Evolutionary conservation across 1,284 basidiomycete genomes (phyloP).

Genomic region (Hymenochaete sp.): DNA sequence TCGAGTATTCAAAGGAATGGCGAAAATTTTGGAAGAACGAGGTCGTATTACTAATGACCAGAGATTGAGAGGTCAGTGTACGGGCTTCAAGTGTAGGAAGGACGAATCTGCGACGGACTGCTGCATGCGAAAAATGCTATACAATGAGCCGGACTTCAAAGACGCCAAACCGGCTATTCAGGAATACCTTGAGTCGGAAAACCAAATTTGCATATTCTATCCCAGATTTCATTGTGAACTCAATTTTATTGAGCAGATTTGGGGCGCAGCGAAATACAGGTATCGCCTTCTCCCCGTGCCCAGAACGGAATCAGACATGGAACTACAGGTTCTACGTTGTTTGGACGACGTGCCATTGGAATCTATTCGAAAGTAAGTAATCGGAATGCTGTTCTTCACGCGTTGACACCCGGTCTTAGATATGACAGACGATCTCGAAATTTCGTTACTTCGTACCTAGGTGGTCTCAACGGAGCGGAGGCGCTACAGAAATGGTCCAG

Average conservation of each 20-base stretch:
- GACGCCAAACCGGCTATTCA: slow-evolving; percentile 23
- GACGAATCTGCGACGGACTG: slow-evolving; percentile 14
- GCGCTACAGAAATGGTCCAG: too few species aligned
- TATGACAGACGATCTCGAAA: too few species aligned
- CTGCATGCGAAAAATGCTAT: slow-evolving; percentile 24
- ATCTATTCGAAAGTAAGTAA: not conserved
- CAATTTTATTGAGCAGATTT: slow-evolving; percentile 13
- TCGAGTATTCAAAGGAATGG: slow-evolving; percentile 22
- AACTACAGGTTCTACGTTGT: slow-evolving; percentile 1
- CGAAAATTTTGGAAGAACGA: slow-evolving; percentile 21
- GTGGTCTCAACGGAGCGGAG: too few species aligned
- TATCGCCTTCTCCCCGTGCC: not conserved
- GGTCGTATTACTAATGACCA: slow-evolving; percentile 17
- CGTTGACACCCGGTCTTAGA: too few species aligned
- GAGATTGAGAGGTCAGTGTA: slow-evolving; percentile 18
- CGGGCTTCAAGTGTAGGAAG: slow-evolving; percentile 21
- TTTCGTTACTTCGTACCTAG: too few species aligned
- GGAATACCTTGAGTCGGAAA: slow-evolving; percentile 11
- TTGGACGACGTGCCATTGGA: slow-evolving; percentile 1
- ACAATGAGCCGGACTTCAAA: slow-evolving; percentile 25
- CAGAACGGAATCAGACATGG: not conserved
- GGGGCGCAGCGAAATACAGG: slow-evolving; percentile 1
- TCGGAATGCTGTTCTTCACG: too few species aligned
- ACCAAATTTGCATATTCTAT: slow-evolving; percentile 6
- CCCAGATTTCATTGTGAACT: slow-evolving; percentile 14